Conservation (phyloP, 352 stramenopile species). For the Phytophthora ramorum region DNA sequence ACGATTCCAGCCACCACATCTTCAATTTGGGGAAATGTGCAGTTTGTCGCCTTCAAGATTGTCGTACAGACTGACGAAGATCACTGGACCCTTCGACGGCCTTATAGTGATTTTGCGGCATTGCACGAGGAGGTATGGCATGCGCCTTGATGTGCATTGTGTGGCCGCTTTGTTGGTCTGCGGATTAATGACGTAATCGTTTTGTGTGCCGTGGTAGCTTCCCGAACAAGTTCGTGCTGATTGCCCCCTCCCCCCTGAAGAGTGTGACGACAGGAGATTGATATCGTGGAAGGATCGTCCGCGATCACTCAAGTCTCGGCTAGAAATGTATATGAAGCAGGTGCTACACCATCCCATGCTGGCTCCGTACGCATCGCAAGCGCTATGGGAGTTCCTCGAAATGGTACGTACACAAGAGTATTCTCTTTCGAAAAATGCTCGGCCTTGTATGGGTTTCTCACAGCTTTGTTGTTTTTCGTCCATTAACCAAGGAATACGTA, state of each 20-base stretch:
- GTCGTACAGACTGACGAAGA: constrained; percentile 77
- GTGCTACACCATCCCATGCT: constrained; percentile 60
- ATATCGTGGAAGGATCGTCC: constrained; percentile 69
- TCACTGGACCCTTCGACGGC: constrained; percentile 65
- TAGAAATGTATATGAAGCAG: constrained; percentile 67
- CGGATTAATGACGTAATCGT: neutral
- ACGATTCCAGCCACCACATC: constrained; percentile 74
- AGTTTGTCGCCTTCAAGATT: constrained; percentile 82
- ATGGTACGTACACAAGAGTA: constrained; percentile 43
- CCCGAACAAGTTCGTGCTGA: constrained; percentile 49
- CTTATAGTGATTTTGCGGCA: constrained; percentile 71
- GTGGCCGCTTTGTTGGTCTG: neutral
- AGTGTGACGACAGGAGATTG: constrained; percentile 46
- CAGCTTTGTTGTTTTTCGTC: neutral
- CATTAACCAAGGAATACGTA: constrained; percentile 56
- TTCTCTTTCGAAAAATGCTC: neutral
- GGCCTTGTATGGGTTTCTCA: neutral
- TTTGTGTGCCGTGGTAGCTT: constrained; percentile 29
- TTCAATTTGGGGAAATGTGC: constrained; percentile 75
- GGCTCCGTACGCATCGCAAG: constrained; percentile 60
- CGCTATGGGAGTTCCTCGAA: constrained; percentile 79
- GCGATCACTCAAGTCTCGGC: constrained; percentile 67
- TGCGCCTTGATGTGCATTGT: neutral
- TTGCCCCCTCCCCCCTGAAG: constrained; percentile 58
- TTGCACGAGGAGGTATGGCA: constrained; percentile 59